Base-by-base conservation (phyloP, 1,284 basidiomycete species). In the Stygiomarasmius scandens region DNA sequence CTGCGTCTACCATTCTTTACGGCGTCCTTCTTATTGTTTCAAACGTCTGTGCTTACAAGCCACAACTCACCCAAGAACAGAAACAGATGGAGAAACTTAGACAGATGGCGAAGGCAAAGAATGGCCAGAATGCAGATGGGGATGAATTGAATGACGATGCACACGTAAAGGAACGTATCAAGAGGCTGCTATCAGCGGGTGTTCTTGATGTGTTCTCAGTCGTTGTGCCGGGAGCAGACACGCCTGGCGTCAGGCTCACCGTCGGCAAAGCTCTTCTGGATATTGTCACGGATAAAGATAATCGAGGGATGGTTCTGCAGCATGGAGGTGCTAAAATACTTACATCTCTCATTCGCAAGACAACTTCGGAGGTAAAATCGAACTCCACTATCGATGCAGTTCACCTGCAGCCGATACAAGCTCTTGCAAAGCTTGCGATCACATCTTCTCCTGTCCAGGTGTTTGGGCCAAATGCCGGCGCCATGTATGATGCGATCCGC, bases 391-490 rank as follows among this genome's bases (percentile, higher is more conserved):
- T 83, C 34, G 79, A 84, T 52, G 64, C 72, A n/a, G 67, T 75
- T 3, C 80, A 83, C 56, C 76, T 96, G 6, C 77, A 84, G 11
- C 80, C 93, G 0, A 82, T 93, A 27, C 96, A 98, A 70, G 95
- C 95, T 0, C 77, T 98, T 14, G 92, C 95, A 10, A 98, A 97
- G 68, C 85, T 99, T 29, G 80, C 92, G 51, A 98, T 99, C 66
- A 96, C 96, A 0, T 82, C 93, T 1, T 88, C 95, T 12, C 96
- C 96, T 0, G 73, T 92, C 1, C 87, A 95, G 58, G 89, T 98
- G 29, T 97, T 96, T 73, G 92, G 92, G 2, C 92, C 94, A 1
- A 82, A 89, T 63, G 80, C 86, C 38, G 87, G 89, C 2, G 84
- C 85, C 2, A 79, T 90, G n/a, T 84, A 88, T 64, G 92, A 96